Percentiles rank a stretch among this genome's conserved stretches.
phyloP scores from a whole-genome alignment of 2,329 filamentous ascomycete genomes.

The Didymella lethalis region DNA sequence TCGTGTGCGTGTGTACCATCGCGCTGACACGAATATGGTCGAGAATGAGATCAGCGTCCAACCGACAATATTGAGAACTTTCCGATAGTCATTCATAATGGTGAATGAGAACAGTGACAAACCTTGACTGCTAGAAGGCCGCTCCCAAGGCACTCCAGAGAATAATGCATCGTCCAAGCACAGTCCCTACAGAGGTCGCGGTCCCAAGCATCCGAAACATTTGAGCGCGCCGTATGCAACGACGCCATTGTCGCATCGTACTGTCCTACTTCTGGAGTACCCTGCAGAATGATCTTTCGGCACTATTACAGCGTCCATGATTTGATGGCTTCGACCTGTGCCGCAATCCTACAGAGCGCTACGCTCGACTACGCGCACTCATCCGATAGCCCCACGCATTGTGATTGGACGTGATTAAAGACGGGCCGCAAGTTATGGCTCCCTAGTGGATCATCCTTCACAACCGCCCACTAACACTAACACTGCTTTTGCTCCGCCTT shows the following conservation, averaged over 20 bases:
- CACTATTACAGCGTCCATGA: neutral
- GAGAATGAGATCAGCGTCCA: slow-evolving; percentile 3
- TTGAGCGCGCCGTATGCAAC: neutral
- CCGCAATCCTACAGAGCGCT: neutral
- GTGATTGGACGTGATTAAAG: neutral
- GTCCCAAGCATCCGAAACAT: neutral
- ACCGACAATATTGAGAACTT: neutral
- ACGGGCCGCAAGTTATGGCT: neutral
- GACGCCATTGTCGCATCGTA: neutral
- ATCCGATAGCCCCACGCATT: neutral
- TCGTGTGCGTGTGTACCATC: slow-evolving; percentile 8
- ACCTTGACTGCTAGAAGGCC: neutral
- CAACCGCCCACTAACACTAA: neutral
- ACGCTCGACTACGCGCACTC: neutral
- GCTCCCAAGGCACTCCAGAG: neutral
- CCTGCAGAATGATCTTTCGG: neutral
- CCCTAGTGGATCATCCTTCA: neutral
- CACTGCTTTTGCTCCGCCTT: neutral
- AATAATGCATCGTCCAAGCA: neutral
- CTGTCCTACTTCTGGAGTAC: neutral
- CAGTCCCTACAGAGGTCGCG: neutral
- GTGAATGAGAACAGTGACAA: neutral
- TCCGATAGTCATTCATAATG: slow-evolving; percentile 1
- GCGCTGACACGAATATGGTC: slow-evolving; percentile 5
- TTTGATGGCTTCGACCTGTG: neutral